Evolutionary conservation across 2,329 filamentous ascomycete species (phyloP).

Genomic region (Alternaria panax): DNA sequence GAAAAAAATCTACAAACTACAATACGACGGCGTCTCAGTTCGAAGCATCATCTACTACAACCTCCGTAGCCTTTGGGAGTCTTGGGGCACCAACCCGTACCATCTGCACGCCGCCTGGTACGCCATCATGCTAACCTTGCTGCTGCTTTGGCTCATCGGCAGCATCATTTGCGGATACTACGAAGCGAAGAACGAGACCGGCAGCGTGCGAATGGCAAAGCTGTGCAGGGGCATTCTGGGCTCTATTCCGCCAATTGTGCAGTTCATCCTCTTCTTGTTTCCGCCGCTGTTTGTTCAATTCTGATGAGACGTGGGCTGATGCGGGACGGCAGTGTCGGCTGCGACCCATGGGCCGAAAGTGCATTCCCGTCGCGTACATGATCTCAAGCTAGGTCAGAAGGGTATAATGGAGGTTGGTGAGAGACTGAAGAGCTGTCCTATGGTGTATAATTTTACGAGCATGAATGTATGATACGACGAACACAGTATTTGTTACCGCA

Average conservation of each 20-base stretch:
- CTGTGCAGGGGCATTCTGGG: constrained; percentile 14
- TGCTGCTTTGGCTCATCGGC: constrained; percentile 12
- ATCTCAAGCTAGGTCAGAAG: background rate
- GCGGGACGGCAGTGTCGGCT: constrained; percentile 2
- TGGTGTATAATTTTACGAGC: background rate
- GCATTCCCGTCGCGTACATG: background rate
- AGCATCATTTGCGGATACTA: constrained; percentile 10
- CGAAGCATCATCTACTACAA: constrained; percentile 5
- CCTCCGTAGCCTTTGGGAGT: constrained; percentile 3
- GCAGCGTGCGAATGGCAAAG: background rate
- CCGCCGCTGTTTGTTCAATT: constrained; percentile 17
- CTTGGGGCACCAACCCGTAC: constrained; percentile 16
- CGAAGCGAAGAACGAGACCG: constrained; percentile 2
- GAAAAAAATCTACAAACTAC: constrained; percentile 2
- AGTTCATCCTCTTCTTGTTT: constrained; percentile 19
- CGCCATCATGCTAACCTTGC: constrained; percentile 8
- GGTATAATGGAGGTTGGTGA: background rate
- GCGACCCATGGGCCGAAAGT: constrained; percentile 3
- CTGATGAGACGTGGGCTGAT: constrained; percentile 9
- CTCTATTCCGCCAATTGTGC: constrained; percentile 13
- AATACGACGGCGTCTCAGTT: constrained; percentile 10
- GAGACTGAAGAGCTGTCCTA: background rate
- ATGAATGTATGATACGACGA: background rate
- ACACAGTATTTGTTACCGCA: background rate
- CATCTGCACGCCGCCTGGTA: constrained; percentile 11